Conservation (phyloP, 352 stramenopile species). For the Halophytophthora batemanensis region DNA sequence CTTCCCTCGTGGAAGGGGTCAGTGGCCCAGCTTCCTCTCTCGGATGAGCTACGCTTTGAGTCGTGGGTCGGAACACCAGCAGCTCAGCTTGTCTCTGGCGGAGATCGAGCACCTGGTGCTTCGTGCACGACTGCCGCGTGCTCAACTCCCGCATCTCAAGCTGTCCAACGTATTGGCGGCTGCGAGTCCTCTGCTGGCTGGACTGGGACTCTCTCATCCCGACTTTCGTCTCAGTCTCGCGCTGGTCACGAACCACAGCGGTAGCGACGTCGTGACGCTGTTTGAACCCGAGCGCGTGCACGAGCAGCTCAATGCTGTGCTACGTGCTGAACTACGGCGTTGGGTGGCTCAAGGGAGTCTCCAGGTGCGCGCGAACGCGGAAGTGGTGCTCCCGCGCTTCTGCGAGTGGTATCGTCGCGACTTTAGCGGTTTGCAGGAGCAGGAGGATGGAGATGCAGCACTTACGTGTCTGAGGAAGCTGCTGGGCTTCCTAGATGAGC, state of each 20-base stretch:
- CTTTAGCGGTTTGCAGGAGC: constrained; percentile 48
- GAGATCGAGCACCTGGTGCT: constrained; percentile 79
- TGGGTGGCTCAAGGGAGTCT: constrained; percentile 23
- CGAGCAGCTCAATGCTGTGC: constrained; percentile 67
- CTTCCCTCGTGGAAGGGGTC: constrained; percentile 48
- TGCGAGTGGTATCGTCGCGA: constrained; percentile 79
- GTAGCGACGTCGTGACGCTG: constrained; percentile 12
- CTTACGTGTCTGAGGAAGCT: constrained; percentile 72
- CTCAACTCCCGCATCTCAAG: constrained; percentile 45
- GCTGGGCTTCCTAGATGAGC: constrained; percentile 58
- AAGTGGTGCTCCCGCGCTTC: constrained; percentile 56
- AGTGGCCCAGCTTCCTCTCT: constrained; percentile 58
- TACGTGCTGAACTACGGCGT: constrained; percentile 26
- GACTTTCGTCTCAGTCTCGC: constrained; percentile 81
- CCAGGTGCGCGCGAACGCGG: constrained; percentile 26
- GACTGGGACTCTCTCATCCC: constrained; percentile 50
- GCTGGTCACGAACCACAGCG: constrained; percentile 53
- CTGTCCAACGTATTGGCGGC: constrained; percentile 19
- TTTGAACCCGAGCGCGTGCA: constrained; percentile 46
- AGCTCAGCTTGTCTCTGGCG: constrained; percentile 60
- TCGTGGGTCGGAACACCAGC: constrained; percentile 17
- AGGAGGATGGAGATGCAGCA: constrained; percentile 21
- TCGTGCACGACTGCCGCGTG: constrained; percentile 45
- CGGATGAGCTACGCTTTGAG: constrained; percentile 66
- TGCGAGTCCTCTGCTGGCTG: constrained; percentile 17